These are phyloP conservation scores for Kalaharituber pfeilii DNA, from an alignment of 2,329 filamentous ascomycete species.

Conservation along the genomic window DNA sequence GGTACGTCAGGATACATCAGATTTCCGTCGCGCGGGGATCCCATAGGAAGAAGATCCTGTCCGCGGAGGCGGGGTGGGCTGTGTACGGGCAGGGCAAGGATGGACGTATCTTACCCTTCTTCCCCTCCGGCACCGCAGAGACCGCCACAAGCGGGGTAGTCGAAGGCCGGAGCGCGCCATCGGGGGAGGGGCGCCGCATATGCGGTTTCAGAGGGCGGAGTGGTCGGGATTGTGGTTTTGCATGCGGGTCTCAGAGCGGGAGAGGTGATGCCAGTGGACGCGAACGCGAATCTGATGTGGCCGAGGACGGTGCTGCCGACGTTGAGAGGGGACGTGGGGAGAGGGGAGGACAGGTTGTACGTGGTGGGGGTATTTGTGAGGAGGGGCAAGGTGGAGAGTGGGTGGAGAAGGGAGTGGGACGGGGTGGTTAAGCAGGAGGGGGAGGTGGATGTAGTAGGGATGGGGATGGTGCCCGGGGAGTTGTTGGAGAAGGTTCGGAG, in stretches of 20 bases:
- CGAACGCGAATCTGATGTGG: constrained; percentile 61
- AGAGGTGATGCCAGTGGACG: constrained; percentile 55
- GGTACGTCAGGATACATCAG: constrained; percentile 50
- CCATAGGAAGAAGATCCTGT: constrained; percentile 41
- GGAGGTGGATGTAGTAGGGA: constrained; percentile 28
- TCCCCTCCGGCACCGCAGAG: neutral
- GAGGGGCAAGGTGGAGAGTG: neutral
- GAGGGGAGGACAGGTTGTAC: constrained; percentile 46
- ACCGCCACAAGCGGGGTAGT: neutral
- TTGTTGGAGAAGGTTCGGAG: neutral
- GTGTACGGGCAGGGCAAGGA: constrained; percentile 40
- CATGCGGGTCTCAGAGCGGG: constrained; percentile 33
- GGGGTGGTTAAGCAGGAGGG: constrained; percentile 46
- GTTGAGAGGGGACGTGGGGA: constrained; percentile 42
- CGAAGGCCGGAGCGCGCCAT: constrained; percentile 33
- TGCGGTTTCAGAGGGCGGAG: constrained; percentile 34
- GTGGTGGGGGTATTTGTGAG: constrained; percentile 48
- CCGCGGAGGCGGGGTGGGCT: constrained; percentile 58
- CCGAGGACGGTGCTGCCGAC: constrained; percentile 55
- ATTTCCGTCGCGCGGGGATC: constrained; percentile 32
- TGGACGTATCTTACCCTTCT: constrained; percentile 26
- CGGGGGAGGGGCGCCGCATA: constrained; percentile 26
- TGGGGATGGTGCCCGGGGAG: neutral
- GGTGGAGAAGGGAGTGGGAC: constrained; percentile 19
- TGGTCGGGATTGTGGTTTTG: constrained; percentile 35